These are phyloP conservation scores for Coniochaeta sp. DNA, from an alignment of 2,329 filamentous ascomycete species.

Conservation along the genomic window DNA sequence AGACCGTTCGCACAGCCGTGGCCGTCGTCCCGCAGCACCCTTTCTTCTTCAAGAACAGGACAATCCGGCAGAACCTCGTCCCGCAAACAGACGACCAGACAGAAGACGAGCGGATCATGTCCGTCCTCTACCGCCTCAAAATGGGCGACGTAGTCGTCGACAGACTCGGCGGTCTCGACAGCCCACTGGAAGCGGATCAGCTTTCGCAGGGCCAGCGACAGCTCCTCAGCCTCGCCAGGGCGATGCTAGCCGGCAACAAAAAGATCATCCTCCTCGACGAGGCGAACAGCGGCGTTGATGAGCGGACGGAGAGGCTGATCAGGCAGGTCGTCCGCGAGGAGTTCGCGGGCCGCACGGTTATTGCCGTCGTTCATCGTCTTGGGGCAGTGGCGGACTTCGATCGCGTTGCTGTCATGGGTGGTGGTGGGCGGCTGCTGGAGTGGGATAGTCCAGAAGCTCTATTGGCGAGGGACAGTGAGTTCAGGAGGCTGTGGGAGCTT, in stretches of 20 bases:
- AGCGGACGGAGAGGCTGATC: constrained; percentile 11
- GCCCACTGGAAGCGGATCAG: neutral
- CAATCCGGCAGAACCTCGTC: constrained; percentile 4
- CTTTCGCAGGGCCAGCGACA: constrained; percentile 10
- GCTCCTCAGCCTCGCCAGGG: constrained; percentile 8
- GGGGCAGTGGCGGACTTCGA: constrained; percentile 14
- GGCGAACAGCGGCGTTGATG: constrained; percentile 10
- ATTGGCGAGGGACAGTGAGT: neutral
- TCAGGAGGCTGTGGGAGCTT: neutral
- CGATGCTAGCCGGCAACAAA: constrained; percentile 5
- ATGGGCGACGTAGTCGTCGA: constrained; percentile 1
- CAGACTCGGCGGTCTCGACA: neutral
- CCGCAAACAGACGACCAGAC: neutral
- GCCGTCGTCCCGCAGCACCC: constrained; percentile 35
- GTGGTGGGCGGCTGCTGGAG: neutral
- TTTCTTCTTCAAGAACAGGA: constrained; percentile 7
- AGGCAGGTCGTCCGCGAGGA: constrained; percentile 8
- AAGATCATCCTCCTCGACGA: constrained; percentile 9
- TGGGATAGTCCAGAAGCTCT: neutral
- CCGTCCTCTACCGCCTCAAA: constrained; percentile 1
- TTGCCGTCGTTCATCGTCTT: constrained; percentile 14
- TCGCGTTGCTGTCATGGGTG: constrained; percentile 1
- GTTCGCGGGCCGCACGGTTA: constrained; percentile 9
- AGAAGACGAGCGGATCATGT: constrained; percentile 1
- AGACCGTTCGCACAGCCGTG: constrained; percentile 31